phyloP scores from a whole-genome alignment of 2,329 filamentous ascomycete genomes.

The Colletotrichum lupini region DNA sequence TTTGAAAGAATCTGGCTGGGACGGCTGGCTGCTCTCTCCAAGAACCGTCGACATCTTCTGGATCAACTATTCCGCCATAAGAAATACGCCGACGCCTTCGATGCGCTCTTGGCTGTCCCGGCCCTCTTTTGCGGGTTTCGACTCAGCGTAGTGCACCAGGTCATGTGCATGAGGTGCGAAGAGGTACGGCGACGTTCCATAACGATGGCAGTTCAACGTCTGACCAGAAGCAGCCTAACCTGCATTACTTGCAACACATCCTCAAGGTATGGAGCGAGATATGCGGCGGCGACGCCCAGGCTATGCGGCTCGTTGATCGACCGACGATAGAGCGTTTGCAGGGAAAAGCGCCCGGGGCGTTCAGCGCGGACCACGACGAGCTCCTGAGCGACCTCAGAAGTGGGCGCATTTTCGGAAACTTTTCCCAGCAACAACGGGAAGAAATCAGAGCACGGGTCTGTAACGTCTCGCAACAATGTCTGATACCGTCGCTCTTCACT shows the following conservation, averaged over 20 bases:
- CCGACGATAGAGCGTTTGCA: neutral
- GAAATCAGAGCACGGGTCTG: neutral
- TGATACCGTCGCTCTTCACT: constrained; percentile 7
- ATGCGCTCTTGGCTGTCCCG: neutral
- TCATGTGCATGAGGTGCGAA: neutral
- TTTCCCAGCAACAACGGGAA: neutral
- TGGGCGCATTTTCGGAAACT: neutral
- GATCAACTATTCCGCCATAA: constrained; percentile 5
- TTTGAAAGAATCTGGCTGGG: constrained; percentile 1
- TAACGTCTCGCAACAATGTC: neutral
- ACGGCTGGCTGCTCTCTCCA: constrained; percentile 1
- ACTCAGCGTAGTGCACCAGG: neutral
- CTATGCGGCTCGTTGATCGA: neutral
- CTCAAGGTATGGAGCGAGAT: neutral
- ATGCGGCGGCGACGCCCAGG: neutral
- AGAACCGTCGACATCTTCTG: neutral
- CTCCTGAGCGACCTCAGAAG: constrained; percentile 7
- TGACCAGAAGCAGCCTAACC: constrained; percentile 3
- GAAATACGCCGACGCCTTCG: neutral
- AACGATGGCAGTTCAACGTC: neutral
- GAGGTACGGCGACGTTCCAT: neutral
- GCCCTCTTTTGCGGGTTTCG: neutral
- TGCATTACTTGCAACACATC: constrained; percentile 9
- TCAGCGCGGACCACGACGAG: neutral
- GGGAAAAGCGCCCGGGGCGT: neutral